Conservation (phyloP, 441 rosid genomes). For the Corymbia calophylla region DNA sequence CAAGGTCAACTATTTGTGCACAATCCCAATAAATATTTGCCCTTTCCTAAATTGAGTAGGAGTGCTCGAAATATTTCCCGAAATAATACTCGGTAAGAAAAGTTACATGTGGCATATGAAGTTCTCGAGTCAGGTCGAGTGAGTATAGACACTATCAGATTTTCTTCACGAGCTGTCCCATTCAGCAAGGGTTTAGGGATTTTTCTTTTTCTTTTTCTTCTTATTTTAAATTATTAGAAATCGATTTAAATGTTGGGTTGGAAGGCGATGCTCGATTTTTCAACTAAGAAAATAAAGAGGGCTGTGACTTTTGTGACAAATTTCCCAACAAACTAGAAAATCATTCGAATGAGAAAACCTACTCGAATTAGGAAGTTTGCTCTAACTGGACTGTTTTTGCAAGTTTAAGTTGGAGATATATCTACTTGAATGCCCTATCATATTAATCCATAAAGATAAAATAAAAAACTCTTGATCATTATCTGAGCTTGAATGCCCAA, state of each 20-base stretch:
- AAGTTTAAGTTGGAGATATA: background rate
- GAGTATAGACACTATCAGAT: background rate
- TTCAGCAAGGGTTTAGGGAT: background rate
- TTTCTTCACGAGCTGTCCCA: background rate
- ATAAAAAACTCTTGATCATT: background rate
- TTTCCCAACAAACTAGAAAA: background rate
- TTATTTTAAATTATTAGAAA: background rate
- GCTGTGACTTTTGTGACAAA: background rate
- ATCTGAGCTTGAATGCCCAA: background rate
- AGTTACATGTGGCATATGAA: too few relatives aligned
- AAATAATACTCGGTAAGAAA: background rate
- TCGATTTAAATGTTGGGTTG: fast-evolving
- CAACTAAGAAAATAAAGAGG: background rate
- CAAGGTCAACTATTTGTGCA: background rate
- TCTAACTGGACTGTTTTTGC: background rate
- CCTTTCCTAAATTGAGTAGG: background rate
- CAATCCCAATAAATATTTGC: background rate
- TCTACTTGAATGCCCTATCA: background rate
- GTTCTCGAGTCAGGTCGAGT: too few relatives aligned
- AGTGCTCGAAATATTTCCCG: background rate
- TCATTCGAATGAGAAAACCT: background rate
- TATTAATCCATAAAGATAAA: too few relatives aligned
- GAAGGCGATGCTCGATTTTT: background rate
- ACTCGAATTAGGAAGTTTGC: background rate
- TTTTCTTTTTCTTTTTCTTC: background rate